Percentiles rank a stretch among this genome's conserved stretches.
Evolutionary conservation across 805 yeast species (phyloP).

Genomic region (Schwanniomyces vanrijiae): DNA sequence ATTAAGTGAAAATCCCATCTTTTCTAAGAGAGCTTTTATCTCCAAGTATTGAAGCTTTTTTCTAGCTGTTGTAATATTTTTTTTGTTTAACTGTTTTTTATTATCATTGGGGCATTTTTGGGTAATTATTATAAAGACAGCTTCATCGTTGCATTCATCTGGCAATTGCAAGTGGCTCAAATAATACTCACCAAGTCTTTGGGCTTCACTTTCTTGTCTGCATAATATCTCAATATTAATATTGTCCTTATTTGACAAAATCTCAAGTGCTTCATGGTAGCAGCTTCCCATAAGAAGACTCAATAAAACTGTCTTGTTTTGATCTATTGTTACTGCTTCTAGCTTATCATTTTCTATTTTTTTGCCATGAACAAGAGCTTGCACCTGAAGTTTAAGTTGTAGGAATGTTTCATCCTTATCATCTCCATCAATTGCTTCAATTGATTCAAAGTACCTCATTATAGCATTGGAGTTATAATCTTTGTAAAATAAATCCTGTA

Average conservation of each 20-base stretch:
- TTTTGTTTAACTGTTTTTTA: neutral
- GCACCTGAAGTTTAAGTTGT: neutral
- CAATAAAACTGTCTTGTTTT: constrained; percentile 16
- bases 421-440: neutral
- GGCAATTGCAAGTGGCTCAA: neutral
- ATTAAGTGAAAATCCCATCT: neutral
- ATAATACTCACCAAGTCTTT: constrained; percentile 1
- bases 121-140: neutral
- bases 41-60: constrained; percentile 1
- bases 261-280: constrained; percentile 15
- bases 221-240: neutral
- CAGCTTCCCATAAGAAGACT: constrained; percentile 18
- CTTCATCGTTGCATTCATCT: neutral
- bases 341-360: neutral
- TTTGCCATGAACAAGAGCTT: neutral
- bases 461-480: constrained; percentile 3
- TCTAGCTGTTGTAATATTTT: neutral
- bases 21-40: constrained; percentile 1
- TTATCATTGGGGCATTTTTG: neutral
- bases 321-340: constrained; percentile 6
- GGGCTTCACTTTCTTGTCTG: neutral
- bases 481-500: constrained; percentile 3
- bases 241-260: constrained; percentile 2
- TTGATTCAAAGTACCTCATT: constrained; percentile 2
- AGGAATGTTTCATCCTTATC: neutral